Percentiles rank a stretch among this genome's conserved stretches.
Evolutionary conservation across 805 yeast genomes (phyloP).

Genomic region (Kuraishia capsulata): DNA sequence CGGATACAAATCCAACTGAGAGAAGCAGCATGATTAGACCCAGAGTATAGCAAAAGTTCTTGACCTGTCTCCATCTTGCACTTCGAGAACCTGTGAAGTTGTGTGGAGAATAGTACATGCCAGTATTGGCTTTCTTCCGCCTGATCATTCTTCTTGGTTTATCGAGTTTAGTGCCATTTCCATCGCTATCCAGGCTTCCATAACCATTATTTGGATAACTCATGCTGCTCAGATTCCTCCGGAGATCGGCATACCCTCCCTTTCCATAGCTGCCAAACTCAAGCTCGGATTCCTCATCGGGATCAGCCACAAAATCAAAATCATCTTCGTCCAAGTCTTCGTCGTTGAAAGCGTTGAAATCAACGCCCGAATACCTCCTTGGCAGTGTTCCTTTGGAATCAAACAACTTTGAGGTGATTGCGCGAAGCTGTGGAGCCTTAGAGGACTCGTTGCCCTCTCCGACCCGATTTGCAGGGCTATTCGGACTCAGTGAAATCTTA

Average conservation of each 20-base stretch:
- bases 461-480: neutral
- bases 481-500: neutral
- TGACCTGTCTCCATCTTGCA: conserved; percentile 18
- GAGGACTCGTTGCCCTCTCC: conserved; percentile 5
- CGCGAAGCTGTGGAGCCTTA: conserved; percentile 12
- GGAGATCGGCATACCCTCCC: neutral
- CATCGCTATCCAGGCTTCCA: neutral
- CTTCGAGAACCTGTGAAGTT: conserved; percentile 24
- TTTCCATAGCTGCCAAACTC: conserved; percentile 12
- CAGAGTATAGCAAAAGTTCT: conserved; percentile 30
- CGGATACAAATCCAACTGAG: conserved; percentile 68
- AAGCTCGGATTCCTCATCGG: conserved; percentile 6
- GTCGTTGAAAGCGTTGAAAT: conserved; percentile 45
- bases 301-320: conserved; percentile 3
- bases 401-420: conserved; percentile 67
- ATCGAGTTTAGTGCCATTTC: neutral
- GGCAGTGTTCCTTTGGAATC: conserved; percentile 68
- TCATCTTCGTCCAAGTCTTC: conserved; percentile 26
- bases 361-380: conserved; percentile 60
- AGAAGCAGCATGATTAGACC: conserved; percentile 41
- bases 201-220: neutral
- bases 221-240: no score
- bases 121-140: neutral
- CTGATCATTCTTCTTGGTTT: neutral
- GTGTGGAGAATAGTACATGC: conserved; percentile 23